Base-by-base conservation (phyloP, 495 filamentous ascomycete species). In the Penicillium arizonense region DNA sequence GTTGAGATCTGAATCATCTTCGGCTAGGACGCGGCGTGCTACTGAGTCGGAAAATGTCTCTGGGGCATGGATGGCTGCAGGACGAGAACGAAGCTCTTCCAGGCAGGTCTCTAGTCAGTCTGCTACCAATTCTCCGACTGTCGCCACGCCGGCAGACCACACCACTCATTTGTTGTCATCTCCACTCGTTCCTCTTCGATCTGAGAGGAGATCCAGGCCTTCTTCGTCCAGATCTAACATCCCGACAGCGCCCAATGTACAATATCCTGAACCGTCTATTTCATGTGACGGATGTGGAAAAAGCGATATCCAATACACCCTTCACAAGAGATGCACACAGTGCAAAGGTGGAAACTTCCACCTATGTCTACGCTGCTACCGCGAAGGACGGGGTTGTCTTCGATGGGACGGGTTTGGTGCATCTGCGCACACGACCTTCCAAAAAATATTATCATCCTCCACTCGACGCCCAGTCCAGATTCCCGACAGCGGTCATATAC, bases 291-390 rank as follows among this genome's bases (percentile, higher is more conserved):
- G 80, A 26, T 96, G 91, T 63, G 65, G 71, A 14, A 84, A 76
- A 52, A 28, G 67, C 3, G 76, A 88, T 49, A 89, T 96, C 50
- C 83, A 94, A 63, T 90, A 96, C 58, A 81, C 87, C 2, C 72
- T 95, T 0, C 90, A 96, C 65, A 90, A 87, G 68, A 84, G 85
- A 64, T 96, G 91, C 69, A 58, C 70, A 6, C 69, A 73, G 38
- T 96, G 91, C 68, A 75, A 78, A 35, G 63, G 76, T n/a, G 89
- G 88, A 2, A 69, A 78, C 21, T 93, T 81, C 73, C 85, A 91
- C 63, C 74, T 96, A 16, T 96, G 91, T 59, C 69, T 87, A 2
- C 77, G 77, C 54, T 96, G 91, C 71, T 96, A 89, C 67, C 84
- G 88, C 30, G 44, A 64, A 24, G 82, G 83, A n/a, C 77, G 77